Evolutionary conservation across 441 rosid species (phyloP).

Genomic region (Syzygium syzygioides): DNA sequence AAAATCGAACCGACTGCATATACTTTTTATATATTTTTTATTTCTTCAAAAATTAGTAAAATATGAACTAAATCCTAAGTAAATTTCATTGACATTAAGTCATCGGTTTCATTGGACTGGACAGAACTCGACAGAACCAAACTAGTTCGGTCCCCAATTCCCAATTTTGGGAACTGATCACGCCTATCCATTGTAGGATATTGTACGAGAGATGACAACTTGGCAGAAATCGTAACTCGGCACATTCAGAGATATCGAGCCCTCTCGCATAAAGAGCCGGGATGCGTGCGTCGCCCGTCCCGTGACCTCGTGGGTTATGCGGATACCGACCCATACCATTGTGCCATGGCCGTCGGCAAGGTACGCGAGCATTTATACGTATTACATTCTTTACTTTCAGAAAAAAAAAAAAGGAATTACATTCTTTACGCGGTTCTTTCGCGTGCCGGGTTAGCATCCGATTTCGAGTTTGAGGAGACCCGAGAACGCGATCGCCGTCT

Average conservation of each 20-base stretch:
- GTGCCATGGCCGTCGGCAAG: background rate
- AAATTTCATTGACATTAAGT: too few species aligned
- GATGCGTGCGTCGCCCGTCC: background rate
- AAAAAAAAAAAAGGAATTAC: background rate
- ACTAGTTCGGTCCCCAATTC: too few species aligned
- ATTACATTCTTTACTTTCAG: too few species aligned
- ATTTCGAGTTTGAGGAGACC: background rate
- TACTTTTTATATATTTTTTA: too few species aligned
- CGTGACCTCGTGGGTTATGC: background rate
- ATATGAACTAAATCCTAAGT: too few species aligned
- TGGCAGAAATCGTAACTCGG: too few species aligned
- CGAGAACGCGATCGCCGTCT: background rate
- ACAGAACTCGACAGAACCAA: too few species aligned
- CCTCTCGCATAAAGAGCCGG: background rate
- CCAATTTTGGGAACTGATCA: too few species aligned
- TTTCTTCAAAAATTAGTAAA: too few species aligned
- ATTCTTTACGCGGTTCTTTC: background rate
- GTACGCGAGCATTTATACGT: background rate
- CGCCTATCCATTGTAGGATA: background rate
- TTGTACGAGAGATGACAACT: background rate
- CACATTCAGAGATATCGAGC: background rate
- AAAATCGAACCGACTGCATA: too few species aligned
- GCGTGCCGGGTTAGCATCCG: rapidly evolving
- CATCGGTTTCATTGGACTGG: too few species aligned
- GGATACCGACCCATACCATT: background rate